Percentiles rank a stretch among this genome's conserved stretches.
Evolutionary conservation across 1,284 basidiomycete species (phyloP).

Genomic region (Ustanciosporium gigantosporum): DNA sequence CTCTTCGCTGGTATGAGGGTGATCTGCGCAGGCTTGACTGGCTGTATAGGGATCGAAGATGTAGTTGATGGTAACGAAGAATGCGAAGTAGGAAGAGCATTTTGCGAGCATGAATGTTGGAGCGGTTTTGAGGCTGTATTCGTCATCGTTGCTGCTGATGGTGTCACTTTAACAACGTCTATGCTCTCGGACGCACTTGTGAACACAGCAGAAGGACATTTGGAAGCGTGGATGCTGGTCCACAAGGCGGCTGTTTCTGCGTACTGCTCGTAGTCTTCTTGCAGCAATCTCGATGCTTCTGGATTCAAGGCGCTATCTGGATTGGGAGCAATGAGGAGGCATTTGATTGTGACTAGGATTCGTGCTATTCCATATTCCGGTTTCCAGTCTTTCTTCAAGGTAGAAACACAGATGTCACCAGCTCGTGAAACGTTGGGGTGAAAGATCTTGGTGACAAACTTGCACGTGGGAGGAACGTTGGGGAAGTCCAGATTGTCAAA

Average conservation of each 20-base stretch:
- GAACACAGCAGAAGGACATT: slow-evolving; percentile 9
- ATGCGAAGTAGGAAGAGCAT: background rate
- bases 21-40: too few species aligned
- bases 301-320: slow-evolving; percentile 93
- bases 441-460: slow-evolving; percentile 70
- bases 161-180: background rate
- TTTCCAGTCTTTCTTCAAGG: slow-evolving; percentile 95
- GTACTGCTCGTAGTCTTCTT: slow-evolving; percentile 76
- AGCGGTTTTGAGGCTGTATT: background rate
- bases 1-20: too few species aligned
- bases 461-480: slow-evolving; percentile 16
- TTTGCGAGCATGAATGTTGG: background rate
- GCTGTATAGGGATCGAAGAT: too few species aligned
- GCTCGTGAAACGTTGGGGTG: slow-evolving; percentile 88
- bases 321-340: slow-evolving; percentile 92
- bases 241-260: slow-evolving; percentile 81
- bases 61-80: background rate
- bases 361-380: slow-evolving; percentile 85
- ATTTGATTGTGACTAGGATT: slow-evolving; percentile 82
- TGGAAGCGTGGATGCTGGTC: slow-evolving; percentile 81
- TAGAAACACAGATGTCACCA: slow-evolving; percentile 96
- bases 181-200: too few species aligned
- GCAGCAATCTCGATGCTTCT: slow-evolving; percentile 84
- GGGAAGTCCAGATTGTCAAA: slow-evolving; percentile 37
- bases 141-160: background rate